These are phyloP conservation scores for Pseudonitzschia multiseries DNA, from an alignment of 108 stramenopile genomes.

Conservation along the genomic window DNA sequence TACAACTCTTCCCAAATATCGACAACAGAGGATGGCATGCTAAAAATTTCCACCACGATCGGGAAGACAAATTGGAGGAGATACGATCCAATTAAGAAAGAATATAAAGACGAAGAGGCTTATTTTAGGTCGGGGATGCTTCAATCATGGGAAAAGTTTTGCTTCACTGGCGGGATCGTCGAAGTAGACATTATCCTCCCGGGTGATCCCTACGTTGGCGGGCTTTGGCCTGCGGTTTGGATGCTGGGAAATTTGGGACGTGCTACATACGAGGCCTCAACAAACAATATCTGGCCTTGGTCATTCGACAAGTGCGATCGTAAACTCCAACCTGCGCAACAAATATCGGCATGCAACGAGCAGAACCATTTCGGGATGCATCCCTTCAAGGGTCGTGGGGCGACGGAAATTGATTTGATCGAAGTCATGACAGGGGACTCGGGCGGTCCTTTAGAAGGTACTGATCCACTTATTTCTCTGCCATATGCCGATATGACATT, in stretches of 20 bases:
- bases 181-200: conserved; percentile 93
- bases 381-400: conserved; percentile 85
- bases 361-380: conserved; percentile 92
- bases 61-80: conserved; percentile 64
- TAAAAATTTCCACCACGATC: conserved; percentile 70
- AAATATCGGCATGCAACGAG: conserved; percentile 87
- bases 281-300: conserved; percentile 91
- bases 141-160: conserved; percentile 96
- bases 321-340: conserved; percentile 85
- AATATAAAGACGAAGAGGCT: conserved; percentile 58
- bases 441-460: conserved; percentile 55
- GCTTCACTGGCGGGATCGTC: conserved; percentile 95
- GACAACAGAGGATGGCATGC: conserved; percentile 83
- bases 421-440: conserved; percentile 92
- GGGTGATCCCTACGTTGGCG: conserved; percentile 81
- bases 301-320: conserved; percentile 85
- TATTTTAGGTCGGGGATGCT: conserved; percentile 89
- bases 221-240: conserved; percentile 97
- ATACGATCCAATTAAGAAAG: conserved; percentile 68
- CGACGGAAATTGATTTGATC: conserved; percentile 95
- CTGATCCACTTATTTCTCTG: conserved; percentile 60
- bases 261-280: conserved; percentile 88
- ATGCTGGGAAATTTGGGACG: conserved; percentile 92
- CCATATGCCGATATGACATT: conserved; percentile 92
- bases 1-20: conserved; percentile 87